Evolutionary conservation across 768 basidiomycete species (phyloP), one percentile per base, ranked within the genome.

Genomic region (Agrocybe pediades): DNA sequence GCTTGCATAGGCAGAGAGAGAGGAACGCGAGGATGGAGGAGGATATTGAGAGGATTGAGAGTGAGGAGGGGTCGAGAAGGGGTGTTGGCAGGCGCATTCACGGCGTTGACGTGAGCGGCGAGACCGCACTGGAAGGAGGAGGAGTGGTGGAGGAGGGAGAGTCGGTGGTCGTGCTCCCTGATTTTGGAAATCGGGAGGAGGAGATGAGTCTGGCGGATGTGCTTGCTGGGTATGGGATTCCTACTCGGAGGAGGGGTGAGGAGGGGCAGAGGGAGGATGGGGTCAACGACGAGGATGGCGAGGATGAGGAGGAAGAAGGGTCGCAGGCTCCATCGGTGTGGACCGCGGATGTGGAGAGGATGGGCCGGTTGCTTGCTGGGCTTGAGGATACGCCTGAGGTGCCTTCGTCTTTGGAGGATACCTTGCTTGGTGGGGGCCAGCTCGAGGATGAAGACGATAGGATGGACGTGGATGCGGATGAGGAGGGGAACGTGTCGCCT

Each of bases 161-260:
- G n/a, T 78, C 78, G 8, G 78, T 80, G 43, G 70, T 83, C 54
- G 73, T 83, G n/a, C 78, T 83, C 23, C 81, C 83, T 0, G 75
- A 79, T 1, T 68, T 83, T 17, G 84, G 84, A 17, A 82, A 86
- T 58, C 74, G 67, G 24, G 68, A 71, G 20, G 74, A 82, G 16
- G 85, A 86, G 65, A 74, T 77, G 62, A 81, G 84, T 55, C 78
- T 86, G 30, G 77, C 82, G 58, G 76, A 79, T 39, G 67, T 85
- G 41, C 70, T 87, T 50, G 75, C 77, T 16, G 72, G 75, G 5
- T 82, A 80, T 62, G 80, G 76, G 45, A 64, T 78, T 11, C n/a
- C n/a, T n/a, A n/a, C n/a, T n/a, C 71, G 75, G 26, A 64, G 75
- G 40, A 71, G 73, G 41, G 61, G 60, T 11, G 51, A 55, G 16